Base-by-base conservation (phyloP, 2,329 filamentous ascomycete species). In the Ophiostoma sp. region DNA sequence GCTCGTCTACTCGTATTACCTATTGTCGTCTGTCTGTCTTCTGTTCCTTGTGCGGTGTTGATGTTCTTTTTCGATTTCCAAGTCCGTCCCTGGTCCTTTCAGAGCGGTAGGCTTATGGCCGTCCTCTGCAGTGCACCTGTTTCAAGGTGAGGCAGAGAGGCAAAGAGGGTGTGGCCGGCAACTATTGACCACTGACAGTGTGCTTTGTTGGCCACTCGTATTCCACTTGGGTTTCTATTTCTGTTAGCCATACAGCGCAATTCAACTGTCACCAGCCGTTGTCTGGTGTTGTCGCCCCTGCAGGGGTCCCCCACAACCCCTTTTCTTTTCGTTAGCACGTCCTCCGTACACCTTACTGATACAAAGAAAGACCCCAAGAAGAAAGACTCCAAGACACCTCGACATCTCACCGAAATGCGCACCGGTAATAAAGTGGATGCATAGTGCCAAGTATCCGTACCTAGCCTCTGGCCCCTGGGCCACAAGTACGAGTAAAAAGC, bases 241-340 rank as follows among this genome's bases (percentile, higher is more conserved):
- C 27, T 60, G 27, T 41, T 6, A 9, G 55, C 38, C 7, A 49
- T 18, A 12, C 60, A 36, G 47, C 12, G n/a, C n/a, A n/a, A 49
- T 12, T 64, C 42, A 60, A 63, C 67, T 44, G 67, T 66, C 47
- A 65, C 58, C 60, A 62, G 60, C 65, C 58, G 64, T 66, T 69
- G 64, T 45, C 38, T 60, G 55, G 27, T 14, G 16, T 60, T 60
- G 55, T 63, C 60, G 60, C 52, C 52, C 65, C 66, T 69, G 65
- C 65, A 67, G 62, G 65, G 65, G 63, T 66, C 65, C 60, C 62
- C 68, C 68, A 69, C 68, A 66, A 40, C 66, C 55, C 68, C 68
- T 64, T 52, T 68, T 69, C 18, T 18, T 65, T 58, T 65, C 38
- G 40, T 66, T 65, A 68, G 27, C 62, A 52, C 36, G 47, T 27